Conservation (phyloP, 1,284 basidiomycete genomes). For the Pascua sp. region DNA sequence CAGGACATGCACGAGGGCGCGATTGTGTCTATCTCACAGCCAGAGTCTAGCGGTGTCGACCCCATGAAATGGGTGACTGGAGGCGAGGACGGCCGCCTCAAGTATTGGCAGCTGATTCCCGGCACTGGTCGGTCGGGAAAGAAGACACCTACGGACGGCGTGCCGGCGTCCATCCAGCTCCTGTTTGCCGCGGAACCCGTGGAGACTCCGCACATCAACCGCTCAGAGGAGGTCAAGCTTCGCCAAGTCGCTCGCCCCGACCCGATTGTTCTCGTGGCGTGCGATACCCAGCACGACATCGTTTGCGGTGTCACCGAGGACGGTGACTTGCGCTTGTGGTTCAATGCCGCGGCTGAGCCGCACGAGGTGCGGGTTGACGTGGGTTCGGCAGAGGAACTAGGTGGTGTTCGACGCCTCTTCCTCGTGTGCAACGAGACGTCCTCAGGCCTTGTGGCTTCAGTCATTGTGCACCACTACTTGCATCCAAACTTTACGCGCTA, state of each 20-base stretch:
- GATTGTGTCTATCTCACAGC: slow-evolving; percentile 34
- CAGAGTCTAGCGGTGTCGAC: slow-evolving; percentile 14
- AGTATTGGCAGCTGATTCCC: slow-evolving; percentile 40
- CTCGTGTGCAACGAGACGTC: slow-evolving; percentile 12
- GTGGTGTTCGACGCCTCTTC: slow-evolving; percentile 26
- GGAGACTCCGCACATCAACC: slow-evolving; percentile 24
- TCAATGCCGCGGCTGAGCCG: slow-evolving; percentile 9
- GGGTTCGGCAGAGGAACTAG: slow-evolving; percentile 24
- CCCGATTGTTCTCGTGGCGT: slow-evolving; percentile 32
- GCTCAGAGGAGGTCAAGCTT: slow-evolving; percentile 32
- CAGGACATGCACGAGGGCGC: slow-evolving; percentile 34
- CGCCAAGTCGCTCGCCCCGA: slow-evolving; percentile 32
- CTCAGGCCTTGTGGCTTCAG: slow-evolving; percentile 13
- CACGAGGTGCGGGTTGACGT: slow-evolving; percentile 34
- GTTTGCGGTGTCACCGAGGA: slow-evolving; percentile 38
- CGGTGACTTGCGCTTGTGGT: slow-evolving; percentile 41
- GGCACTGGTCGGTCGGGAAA: slow-evolving; percentile 25
- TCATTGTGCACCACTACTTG: slow-evolving; percentile 32
- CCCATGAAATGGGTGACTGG: slow-evolving; percentile 38
- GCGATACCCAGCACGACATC: slow-evolving; percentile 27
- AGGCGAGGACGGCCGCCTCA: slow-evolving; percentile 44
- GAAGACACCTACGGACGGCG: slow-evolving; percentile 20
- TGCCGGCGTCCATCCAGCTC: slow-evolving; percentile 29
- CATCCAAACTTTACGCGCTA: slow-evolving; percentile 27
- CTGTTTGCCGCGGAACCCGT: slow-evolving; percentile 32